Evolutionary conservation across 371 early-diverging fungal species (phyloP), one percentile per base, ranked within the genome.

Genomic region (Smittium culicis): DNA sequence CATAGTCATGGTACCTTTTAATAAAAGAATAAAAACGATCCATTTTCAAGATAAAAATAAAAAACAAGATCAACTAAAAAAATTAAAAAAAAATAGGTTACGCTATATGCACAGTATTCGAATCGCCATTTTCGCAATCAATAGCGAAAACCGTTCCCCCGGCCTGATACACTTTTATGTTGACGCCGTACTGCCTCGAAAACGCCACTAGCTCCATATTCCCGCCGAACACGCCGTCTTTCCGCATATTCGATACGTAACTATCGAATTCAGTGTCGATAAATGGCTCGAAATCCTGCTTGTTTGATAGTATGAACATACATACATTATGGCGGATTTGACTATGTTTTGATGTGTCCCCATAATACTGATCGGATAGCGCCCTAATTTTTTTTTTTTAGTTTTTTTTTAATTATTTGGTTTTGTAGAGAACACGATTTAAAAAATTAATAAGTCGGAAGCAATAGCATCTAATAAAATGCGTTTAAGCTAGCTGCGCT

Each of bases 201-300:
- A 87, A 90, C 0, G 88, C 91, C 0, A 86, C 91, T 28, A 93
- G 68, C 73, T 91, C 93, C 77, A 91, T 78, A 70, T 93, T 90
- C 17, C 89, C 90, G 27, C 89, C 92, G 75, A 81, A 92, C 0
- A 83, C 85, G 8, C 88, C 92, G 34, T 78, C 73, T n/a, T 75
- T 74, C 30, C 82, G 77, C 92, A 93, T 91, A 24, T 81, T 76
- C n/a, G 66, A 65, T 0, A 89, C 67, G 64, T 92, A 86, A 28
- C 79, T 76, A 34, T 82, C 85, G 63, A 89, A 83, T 61, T 81
- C 78, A 54, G 86, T 86, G 66, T 86, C 86, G 14, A 90, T 79
- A 76, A 93, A 93, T 8, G 79, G 80, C 57, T 78, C 75, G 71
- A 88, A 93, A 24, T 81, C 81, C 31, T 86, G 85, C 30, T 75